These are phyloP conservation scores for Aspergillus spinulosporus DNA, from an alignment of 2,329 filamentous ascomycete genomes.

Conservation along the genomic window DNA sequence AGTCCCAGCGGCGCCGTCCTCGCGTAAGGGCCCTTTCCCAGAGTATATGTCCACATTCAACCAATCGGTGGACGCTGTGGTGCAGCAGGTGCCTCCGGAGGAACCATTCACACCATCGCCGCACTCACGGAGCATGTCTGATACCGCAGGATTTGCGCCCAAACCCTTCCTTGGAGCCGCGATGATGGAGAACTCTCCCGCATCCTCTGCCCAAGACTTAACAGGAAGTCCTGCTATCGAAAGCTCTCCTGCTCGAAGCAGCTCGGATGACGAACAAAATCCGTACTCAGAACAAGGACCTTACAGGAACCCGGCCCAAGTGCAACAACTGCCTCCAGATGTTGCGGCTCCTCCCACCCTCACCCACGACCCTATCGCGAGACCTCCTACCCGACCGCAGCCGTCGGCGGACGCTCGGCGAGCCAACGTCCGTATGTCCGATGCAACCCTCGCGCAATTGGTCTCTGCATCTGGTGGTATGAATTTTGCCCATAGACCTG, in stretches of 20 bases:
- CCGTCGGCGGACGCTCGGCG: constrained; percentile 75
- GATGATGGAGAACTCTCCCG: constrained; percentile 34
- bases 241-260: constrained; percentile 38
- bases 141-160: constrained; percentile 30
- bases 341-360: constrained; percentile 79
- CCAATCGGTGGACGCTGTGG: constrained; percentile 39
- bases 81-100: constrained; percentile 29
- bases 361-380: constrained; percentile 69
- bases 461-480: constrained; percentile 64
- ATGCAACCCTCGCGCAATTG: constrained; percentile 76
- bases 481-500: constrained; percentile 38
- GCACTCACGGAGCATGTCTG: constrained; percentile 36
- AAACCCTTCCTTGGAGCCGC: constrained; percentile 20
- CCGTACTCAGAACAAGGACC: constrained; percentile 22
- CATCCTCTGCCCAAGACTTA: constrained; percentile 41
- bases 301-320: constrained; percentile 21
- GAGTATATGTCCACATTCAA: constrained; percentile 32
- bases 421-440: constrained; percentile 81
- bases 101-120: constrained; percentile 23
- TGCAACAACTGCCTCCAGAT: constrained; percentile 61
- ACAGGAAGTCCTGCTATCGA: constrained; percentile 26
- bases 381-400: constrained; percentile 68
- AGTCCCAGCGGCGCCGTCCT: constrained; percentile 35
- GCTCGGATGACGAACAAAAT: constrained; percentile 42
- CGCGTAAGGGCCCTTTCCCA: constrained; percentile 23